phyloP scores from a whole-genome alignment of 164 flowering plant genomes.

The Cinnamomum micranthum region DNA sequence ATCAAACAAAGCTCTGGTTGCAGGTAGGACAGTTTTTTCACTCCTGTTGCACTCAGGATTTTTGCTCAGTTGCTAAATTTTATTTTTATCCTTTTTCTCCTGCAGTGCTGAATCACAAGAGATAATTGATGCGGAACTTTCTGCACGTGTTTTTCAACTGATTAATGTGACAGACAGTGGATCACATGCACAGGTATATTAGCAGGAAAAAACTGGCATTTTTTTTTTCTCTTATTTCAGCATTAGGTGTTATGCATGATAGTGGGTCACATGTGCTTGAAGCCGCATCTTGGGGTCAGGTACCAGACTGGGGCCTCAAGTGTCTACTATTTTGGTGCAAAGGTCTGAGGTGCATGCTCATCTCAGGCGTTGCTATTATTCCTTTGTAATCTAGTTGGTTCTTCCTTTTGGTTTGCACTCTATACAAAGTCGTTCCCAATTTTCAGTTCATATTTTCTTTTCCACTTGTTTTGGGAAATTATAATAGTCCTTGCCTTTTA shows the following conservation, averaged over 20 bases:
- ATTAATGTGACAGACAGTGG: conserved; percentile 89
- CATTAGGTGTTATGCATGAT: not conserved
- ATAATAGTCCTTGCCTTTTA: too few species aligned
- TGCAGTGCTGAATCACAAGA: conserved; percentile 91
- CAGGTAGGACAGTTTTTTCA: conserved; percentile 42
- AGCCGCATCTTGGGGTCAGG: not conserved
- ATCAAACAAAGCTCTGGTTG: conserved; percentile 66
- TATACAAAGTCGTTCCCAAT: too few species aligned
- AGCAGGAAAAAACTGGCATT: not conserved
- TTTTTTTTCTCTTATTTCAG: not conserved
- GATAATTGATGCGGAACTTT: conserved; percentile 92
- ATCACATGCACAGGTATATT: conserved; percentile 72
- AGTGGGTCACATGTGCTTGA: not conserved
- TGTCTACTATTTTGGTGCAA: too few species aligned
- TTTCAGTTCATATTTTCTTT: too few species aligned
- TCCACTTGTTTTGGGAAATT: too few species aligned
- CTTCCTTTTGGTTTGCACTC: too few species aligned
- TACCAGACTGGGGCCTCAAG: too few species aligned
- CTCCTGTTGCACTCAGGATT: not conserved
- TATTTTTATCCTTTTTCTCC: conserved; percentile 1
- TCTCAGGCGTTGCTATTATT: too few species aligned
- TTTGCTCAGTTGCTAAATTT: not conserved
- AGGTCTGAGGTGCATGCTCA: too few species aligned
- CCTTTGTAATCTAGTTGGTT: too few species aligned
- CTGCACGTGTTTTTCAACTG: conserved; percentile 89